Evolutionary conservation across 495 filamentous ascomycete species (phyloP), one percentile per base, ranked within the genome.

Genomic region (Cairneyella variabilis): DNA sequence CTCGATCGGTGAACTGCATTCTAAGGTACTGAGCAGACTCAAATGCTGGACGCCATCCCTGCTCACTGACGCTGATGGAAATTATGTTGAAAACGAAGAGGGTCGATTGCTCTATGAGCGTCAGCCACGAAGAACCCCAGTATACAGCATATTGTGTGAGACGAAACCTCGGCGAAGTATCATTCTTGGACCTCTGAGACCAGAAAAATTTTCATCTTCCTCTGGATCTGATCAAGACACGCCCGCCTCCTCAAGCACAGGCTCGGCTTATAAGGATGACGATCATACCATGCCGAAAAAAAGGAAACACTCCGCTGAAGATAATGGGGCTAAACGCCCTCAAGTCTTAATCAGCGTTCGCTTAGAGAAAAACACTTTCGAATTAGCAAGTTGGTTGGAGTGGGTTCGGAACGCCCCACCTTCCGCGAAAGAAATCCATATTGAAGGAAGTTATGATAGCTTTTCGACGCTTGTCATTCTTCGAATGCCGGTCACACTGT

Each of bases 1-100:
- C 22, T 57, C 62, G 9, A 42, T 61, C 8, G 51, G 60, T 3
- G 62, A 63, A 12, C 53, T 66, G 1, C 64, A 66, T 26, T 27
- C 53, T 1, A 42, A 55, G n/a, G 26, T 66, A 20, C 50, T 66
- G 47, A 59, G 53, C 21, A 53, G 52, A 0, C 51, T 62, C 10
- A 62, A 64, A 20, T 52, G 49, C 21, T 52, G 38, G 38, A 3
- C 49, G 12, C 37, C 49, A 2, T 1, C 14, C 8, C 16, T 43
- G n/a, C 1, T 10, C 11, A 44, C 10, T 1, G 20, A 25, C 36
- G 21, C 0, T 6, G 40, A 43, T 0, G 40, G 40, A 3, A 20
- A 43, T 8, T 43, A 43, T 43, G 20, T 43, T 20, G 17, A 21
- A 3, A 43, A 20, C 10, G 40, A 14, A 3, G 21, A 20, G 9